These are phyloP conservation scores for Phylloporus arenicola DNA, from an alignment of 768 basidiomycete genomes.

Conservation along the genomic window DNA sequence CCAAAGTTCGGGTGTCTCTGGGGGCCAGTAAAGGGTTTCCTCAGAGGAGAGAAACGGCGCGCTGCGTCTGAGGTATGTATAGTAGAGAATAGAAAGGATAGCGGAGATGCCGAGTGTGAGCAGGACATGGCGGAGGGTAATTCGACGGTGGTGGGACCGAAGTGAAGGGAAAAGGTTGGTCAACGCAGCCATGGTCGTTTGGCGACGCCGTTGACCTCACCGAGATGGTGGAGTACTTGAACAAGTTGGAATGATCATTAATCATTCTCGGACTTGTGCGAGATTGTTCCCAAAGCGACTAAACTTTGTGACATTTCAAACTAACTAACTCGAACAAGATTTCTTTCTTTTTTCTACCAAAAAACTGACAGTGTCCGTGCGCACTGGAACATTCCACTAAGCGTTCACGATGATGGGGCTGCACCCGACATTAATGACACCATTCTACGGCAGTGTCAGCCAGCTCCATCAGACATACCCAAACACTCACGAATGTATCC, in stretches of 20 bases:
- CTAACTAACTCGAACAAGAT: background rate
- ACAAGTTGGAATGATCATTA: background rate
- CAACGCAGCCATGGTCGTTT: background rate
- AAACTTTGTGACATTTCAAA: background rate
- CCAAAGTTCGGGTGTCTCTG: constrained; percentile 37
- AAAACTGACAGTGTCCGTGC: background rate
- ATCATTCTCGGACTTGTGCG: no score
- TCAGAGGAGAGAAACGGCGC: background rate
- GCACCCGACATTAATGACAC: constrained; percentile 13
- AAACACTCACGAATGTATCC: constrained; percentile 1
- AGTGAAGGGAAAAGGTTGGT: background rate
- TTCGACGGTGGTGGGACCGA: constrained; percentile 4
- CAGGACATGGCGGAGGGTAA: constrained; percentile 16
- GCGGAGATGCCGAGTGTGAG: constrained; percentile 8
- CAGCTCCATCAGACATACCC: no score
- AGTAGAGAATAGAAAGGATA: constrained; percentile 15
- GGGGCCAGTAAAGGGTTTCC: background rate
- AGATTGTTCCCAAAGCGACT: background rate
- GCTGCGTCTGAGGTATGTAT: constrained; percentile 5
- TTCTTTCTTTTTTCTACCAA: background rate
- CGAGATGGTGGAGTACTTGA: background rate
- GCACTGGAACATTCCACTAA: background rate
- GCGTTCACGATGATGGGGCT: constrained; percentile 7
- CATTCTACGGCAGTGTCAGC: background rate
- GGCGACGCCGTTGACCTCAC: background rate